A percentile compares a stretch with the other conserved stretches of the same genome.
Conservation (phyloP, 1,284 basidiomycete genomes). For the Tremellales sp. region DNA sequence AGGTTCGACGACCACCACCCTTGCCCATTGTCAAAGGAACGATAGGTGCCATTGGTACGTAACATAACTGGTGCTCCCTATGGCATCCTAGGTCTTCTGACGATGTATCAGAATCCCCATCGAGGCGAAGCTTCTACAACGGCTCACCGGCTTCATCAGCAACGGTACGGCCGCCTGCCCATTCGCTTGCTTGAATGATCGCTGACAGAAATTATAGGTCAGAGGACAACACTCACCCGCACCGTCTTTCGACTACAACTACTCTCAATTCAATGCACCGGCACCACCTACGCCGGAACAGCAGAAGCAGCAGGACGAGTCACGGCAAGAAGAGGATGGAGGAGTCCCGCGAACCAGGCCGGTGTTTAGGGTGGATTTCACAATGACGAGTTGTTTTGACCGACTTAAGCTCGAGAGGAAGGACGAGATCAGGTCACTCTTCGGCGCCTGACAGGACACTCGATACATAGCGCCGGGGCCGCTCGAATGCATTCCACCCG, state of each 20-base stretch:
- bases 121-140: background rate
- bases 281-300: background rate
- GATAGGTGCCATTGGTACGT: constrained; percentile 27
- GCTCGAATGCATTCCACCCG: too few species aligned
- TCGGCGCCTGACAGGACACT: constrained; percentile 13
- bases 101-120: background rate
- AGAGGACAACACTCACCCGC: background rate
- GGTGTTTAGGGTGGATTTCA: constrained; percentile 26
- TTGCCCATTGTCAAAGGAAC: constrained; percentile 31
- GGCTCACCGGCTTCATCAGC: background rate
- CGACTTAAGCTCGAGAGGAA: constrained; percentile 13
- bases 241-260: background rate
- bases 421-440: constrained; percentile 18
- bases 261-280: background rate
- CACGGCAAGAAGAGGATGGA: background rate
- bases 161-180: too few species aligned
- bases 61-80: background rate
- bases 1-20: constrained; percentile 5
- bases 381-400: constrained; percentile 24
- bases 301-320: background rate
- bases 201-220: background rate
- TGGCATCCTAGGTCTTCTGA: background rate
- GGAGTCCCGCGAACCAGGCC: constrained; percentile 6
- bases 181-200: too few species aligned
- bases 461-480: too few species aligned